Percentiles rank a stretch among this genome's conserved stretches.
phyloP scores from a whole-genome alignment of 768 basidiomycete genomes.

The Rhodotorula babjevae region DNA sequence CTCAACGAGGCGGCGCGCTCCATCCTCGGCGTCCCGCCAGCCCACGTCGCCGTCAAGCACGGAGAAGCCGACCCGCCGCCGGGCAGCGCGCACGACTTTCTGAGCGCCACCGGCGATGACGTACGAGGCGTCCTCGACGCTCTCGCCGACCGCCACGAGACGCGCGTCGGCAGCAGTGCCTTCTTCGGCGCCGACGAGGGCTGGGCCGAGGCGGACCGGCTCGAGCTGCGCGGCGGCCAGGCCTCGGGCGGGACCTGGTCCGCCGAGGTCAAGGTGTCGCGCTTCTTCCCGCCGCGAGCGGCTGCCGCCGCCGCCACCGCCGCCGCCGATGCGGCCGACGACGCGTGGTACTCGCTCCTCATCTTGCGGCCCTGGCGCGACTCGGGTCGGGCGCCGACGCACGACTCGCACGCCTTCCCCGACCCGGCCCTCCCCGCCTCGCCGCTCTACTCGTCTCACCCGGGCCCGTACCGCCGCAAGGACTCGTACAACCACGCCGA shows the following conservation, averaged over 20 bases:
- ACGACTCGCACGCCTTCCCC: conserved; percentile 2
- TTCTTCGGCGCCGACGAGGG: background rate
- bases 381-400: background rate
- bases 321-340: background rate
- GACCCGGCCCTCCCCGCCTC: background rate
- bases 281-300: background rate
- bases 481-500: conserved; percentile 17
- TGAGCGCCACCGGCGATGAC: conserved; percentile 10
- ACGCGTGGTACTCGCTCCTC: conserved; percentile 7
- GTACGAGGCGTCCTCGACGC: conserved; percentile 3
- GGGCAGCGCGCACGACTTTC: background rate
- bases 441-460: background rate
- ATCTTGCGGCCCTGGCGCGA: conserved; percentile 18
- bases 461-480: conserved; percentile 7
- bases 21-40: background rate
- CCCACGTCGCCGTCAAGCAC: background rate
- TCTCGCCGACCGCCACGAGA: conserved; percentile 2
- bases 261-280: conserved; percentile 18
- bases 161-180: background rate
- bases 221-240: conserved; percentile 2
- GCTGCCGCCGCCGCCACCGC: background rate
- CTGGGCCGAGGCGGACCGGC: conserved; percentile 14
- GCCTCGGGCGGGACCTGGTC: conserved; percentile 1
- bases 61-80: background rate
- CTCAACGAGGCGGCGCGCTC: background rate